These are phyloP conservation scores for Leucaena leucocephala DNA, from an alignment of 306 rosid species.

Conservation along the genomic window DNA sequence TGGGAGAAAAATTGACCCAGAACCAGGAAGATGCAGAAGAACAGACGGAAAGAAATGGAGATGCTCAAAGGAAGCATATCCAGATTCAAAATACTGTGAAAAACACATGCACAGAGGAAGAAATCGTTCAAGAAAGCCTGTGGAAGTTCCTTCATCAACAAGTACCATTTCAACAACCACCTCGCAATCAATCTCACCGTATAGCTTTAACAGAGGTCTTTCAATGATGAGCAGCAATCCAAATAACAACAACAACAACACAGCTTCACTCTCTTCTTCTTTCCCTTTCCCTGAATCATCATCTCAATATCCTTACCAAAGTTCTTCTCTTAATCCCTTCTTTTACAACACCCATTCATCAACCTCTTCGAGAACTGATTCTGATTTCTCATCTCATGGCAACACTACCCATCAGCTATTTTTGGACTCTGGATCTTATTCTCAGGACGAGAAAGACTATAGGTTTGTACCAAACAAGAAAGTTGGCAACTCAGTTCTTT, in stretches of 20 bases:
- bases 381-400: constrained; percentile 54
- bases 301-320: constrained; percentile 55
- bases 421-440: constrained; percentile 66
- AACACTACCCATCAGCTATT: constrained; percentile 63
- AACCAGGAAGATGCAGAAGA: constrained; percentile 99
- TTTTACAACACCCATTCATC: constrained; percentile 55
- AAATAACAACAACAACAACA: constrained; percentile 31
- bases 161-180: constrained; percentile 41
- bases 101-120: constrained; percentile 99
- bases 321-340: constrained; percentile 57
- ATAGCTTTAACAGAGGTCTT: constrained; percentile 22
- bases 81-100: constrained; percentile 98
- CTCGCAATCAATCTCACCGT: constrained; percentile 42
- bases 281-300: constrained; percentile 51
- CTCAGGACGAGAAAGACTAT: constrained; percentile 66
- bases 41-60: constrained; percentile 99
- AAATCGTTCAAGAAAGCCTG: constrained; percentile 99
- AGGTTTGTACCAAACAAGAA: constrained; percentile 51
- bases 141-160: constrained; percentile 74
- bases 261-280: constrained; percentile 44
- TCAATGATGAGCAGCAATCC: constrained; percentile 9
- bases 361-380: constrained; percentile 59
- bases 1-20: constrained; percentile 96
- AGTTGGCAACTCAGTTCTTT: constrained; percentile 6
- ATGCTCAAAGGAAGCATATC: constrained; percentile 98